Evolutionary conservation across 1,284 basidiomycete species (phyloP), one percentile per base, ranked within the genome.

Genomic region (Leccinum solheimii): DNA sequence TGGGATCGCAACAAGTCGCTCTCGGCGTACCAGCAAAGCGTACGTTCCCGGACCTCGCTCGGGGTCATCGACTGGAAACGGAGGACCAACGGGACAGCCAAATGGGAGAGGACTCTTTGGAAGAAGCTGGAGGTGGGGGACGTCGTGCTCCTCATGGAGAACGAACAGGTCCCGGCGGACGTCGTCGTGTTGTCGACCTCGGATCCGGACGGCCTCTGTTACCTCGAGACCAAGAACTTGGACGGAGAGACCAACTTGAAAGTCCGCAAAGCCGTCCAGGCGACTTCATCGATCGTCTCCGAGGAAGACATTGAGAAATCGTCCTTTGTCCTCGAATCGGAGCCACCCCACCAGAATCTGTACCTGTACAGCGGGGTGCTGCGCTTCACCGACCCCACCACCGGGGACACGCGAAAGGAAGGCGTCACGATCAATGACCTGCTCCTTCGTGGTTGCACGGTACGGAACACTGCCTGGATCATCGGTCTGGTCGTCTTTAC

Each of bases 231-330:
- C 38, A 97, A 97, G 82, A 97, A 97, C 71, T 79, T 98, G 60
- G 97, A 99, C 69, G 97, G 96, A 1, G 97, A 98, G 78, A 98
- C 97, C 48, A 98, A 99, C 74, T 80, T 98, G 70, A 99, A 98
- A 77, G 88, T 90, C 4, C 85, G 95, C 48, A 88, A 84, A 72
- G 85, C 91, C 1, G 76, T 96, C 59, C 88, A 84, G 61, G 92
- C 89, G 1, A 97, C 95, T 0, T 82, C 88, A 27, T 76, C 79
- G 40, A 90, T 97, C 63, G 74, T 79, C n/a, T 90, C 88, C 2
- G 95, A 98, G 73, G 95, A 97, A 69, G 96, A 98, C 73, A 75
- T 97, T 62, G 94, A 96, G 73, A 90, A 91, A 62, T 86, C 92
- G 0, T 83, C 87, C 2, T 98, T 98, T 74, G 79, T 90, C 57